Percentiles rank a stretch among this genome's conserved stretches.
Conservation (phyloP, 257 asterid genomes). For the Eucommia ulmoides region DNA sequence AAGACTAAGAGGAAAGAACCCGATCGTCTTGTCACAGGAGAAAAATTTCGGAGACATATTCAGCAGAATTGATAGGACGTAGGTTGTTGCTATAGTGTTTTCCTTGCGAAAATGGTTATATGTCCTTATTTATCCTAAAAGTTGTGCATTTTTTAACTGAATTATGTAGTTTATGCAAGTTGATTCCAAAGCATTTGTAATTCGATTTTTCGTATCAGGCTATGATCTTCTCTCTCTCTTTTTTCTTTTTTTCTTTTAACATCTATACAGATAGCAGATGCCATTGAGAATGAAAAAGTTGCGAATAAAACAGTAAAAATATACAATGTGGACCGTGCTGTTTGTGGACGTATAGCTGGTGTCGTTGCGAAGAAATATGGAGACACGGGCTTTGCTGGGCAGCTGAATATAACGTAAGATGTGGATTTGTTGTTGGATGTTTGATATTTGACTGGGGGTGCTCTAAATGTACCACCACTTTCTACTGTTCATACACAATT, state of each 20-base stretch:
- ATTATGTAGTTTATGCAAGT: background rate
- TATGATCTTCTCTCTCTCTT: conserved; percentile 3
- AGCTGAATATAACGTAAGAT: conserved; percentile 66
- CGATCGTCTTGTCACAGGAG: too few species aligned
- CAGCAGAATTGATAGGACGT: too few species aligned
- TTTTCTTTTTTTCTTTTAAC: too few species aligned
- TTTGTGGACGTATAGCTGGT: conserved; percentile 97
- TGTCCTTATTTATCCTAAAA: too few species aligned
- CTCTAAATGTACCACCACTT: too few species aligned
- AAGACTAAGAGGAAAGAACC: too few species aligned
- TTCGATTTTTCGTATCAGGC: background rate
- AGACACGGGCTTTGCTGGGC: conserved; percentile 96
- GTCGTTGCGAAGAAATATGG: conserved; percentile 93
- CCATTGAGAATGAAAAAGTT: conserved; percentile 76
- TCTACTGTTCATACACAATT: too few species aligned
- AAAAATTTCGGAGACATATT: too few species aligned
- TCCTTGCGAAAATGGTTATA: too few species aligned
- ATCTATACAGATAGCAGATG: conserved; percentile 54
- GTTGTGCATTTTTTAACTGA: background rate
- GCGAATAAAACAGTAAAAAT: conserved; percentile 60
- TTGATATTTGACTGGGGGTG: too few species aligned
- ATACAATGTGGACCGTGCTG: conserved; percentile 95
- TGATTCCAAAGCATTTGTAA: background rate
- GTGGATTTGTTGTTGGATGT: background rate
- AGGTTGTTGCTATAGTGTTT: too few species aligned